Percentiles rank a stretch among this genome's conserved stretches.
phyloP scores from a whole-genome alignment of 345 rosid species.

The Anastatica hierochuntica region DNA sequence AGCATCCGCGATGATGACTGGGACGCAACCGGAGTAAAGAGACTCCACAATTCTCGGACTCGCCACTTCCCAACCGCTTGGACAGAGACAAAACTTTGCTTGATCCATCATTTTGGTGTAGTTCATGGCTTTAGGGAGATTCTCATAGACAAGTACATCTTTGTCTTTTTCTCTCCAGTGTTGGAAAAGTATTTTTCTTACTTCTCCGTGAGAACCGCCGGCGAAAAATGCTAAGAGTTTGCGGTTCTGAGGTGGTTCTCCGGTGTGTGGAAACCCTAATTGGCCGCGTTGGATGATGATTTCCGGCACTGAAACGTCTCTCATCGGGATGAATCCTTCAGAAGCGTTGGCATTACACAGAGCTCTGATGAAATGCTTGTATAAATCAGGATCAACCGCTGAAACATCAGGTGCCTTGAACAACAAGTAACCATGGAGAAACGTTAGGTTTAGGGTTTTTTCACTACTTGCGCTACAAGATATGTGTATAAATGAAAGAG shows the following conservation, averaged over 20 bases:
- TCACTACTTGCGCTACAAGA: background rate
- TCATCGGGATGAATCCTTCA: constrained; percentile 48
- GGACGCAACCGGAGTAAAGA: constrained; percentile 44
- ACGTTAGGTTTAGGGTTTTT: background rate
- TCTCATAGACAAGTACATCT: constrained; percentile 38
- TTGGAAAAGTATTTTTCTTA: constrained; percentile 32
- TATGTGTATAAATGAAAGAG: background rate
- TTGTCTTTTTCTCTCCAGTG: constrained; percentile 62
- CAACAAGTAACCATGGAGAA: background rate
- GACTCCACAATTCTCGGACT: constrained; percentile 56
- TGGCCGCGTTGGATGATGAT: constrained; percentile 18
- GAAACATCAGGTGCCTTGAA: constrained; percentile 60
- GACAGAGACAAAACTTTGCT: constrained; percentile 49
- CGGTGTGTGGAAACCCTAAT: constrained; percentile 13
- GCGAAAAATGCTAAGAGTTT: constrained; percentile 56
- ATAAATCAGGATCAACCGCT: constrained; percentile 30
- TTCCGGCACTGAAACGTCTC: constrained; percentile 60
- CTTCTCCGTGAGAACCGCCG: constrained; percentile 51
- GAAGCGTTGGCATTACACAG: constrained; percentile 75
- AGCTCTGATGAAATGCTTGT: constrained; percentile 48
- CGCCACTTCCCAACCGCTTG: constrained; percentile 61
- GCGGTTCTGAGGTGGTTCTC: constrained; percentile 26
- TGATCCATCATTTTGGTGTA: constrained; percentile 37
- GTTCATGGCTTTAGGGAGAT: constrained; percentile 29
- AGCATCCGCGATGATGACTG: constrained; percentile 38